Conservation (phyloP, 2,329 filamentous ascomycete species). For the Pseudogymnoascus sp. region DNA sequence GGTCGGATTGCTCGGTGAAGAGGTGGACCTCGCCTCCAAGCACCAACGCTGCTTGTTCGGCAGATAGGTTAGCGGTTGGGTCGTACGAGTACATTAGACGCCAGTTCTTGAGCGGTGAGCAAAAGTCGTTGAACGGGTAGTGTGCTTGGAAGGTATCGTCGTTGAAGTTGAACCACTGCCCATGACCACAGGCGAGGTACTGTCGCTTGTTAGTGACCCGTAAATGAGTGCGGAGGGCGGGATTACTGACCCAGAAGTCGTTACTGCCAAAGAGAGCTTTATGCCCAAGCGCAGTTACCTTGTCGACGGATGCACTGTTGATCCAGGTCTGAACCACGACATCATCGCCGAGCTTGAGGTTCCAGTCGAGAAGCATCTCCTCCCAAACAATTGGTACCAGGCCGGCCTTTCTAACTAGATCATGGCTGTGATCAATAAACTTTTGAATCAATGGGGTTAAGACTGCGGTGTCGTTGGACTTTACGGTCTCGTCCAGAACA, state of each 20-base stretch:
- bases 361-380: slow-evolving; percentile 73
- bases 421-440: slow-evolving; percentile 64
- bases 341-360: slow-evolving; percentile 60
- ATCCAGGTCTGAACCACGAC: slow-evolving; percentile 76
- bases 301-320: slow-evolving; percentile 50
- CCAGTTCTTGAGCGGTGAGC: slow-evolving; percentile 73
- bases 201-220: slow-evolving; percentile 27
- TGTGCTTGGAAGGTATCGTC: slow-evolving; percentile 44
- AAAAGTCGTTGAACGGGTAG: slow-evolving; percentile 76
- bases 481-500: slow-evolving; percentile 61
- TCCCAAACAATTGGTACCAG: slow-evolving; percentile 78
- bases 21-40: slow-evolving; percentile 74
- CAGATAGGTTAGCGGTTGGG: slow-evolving; percentile 55
- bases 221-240: not conserved
- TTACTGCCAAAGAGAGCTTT: slow-evolving; percentile 69
- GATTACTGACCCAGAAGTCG: slow-evolving; percentile 59
- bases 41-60: slow-evolving; percentile 55
- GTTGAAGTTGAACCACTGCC: slow-evolving; percentile 66
- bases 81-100: slow-evolving; percentile 72
- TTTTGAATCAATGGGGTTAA: slow-evolving; percentile 68
- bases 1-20: slow-evolving; percentile 76
- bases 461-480: slow-evolving; percentile 54
- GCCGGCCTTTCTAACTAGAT: slow-evolving; percentile 51
- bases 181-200: slow-evolving; percentile 78
- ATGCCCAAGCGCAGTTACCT: slow-evolving; percentile 53